Evolutionary conservation across 805 yeast genomes (phyloP).

Genomic region (Lipomyces yamanashiensis): DNA sequence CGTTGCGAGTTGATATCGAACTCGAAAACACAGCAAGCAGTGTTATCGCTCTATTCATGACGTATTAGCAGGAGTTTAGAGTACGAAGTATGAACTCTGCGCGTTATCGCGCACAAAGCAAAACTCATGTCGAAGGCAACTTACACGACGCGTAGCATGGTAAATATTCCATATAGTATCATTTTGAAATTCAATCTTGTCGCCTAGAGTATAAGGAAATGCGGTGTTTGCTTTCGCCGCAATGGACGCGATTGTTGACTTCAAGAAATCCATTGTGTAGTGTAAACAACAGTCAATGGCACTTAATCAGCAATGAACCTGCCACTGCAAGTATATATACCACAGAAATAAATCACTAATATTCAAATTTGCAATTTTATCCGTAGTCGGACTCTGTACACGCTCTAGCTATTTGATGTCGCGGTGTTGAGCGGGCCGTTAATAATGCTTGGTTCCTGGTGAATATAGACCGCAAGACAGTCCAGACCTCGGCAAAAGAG

Average conservation of each 20-base stretch:
- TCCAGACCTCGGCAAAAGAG: too few species aligned
- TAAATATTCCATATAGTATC: slow-evolving; percentile 64
- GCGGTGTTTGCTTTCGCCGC: slow-evolving; percentile 41
- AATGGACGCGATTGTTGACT: slow-evolving; percentile 37
- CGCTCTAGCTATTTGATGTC: too few species aligned
- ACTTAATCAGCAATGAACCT: neutral
- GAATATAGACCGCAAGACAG: too few species aligned
- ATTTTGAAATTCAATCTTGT: slow-evolving; percentile 37
- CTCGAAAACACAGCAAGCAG: slow-evolving; percentile 67
- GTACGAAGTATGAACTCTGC: neutral
- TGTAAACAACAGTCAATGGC: neutral
- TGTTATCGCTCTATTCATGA: slow-evolving; percentile 49
- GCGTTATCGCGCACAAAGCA: neutral
- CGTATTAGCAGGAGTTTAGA: neutral
- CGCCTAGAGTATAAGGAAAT: slow-evolving; percentile 43
- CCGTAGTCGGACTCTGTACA: too few species aligned
- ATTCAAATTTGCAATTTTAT: neutral
- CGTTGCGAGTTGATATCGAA: slow-evolving; percentile 53
- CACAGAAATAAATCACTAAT: neutral
- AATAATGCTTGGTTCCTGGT: too few species aligned
- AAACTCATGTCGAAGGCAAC: slow-evolving; percentile 16
- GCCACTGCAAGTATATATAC: neutral
- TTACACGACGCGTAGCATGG: slow-evolving; percentile 56
- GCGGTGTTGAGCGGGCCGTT: too few species aligned
- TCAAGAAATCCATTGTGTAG: slow-evolving; percentile 42